Base-by-base conservation (phyloP, 306 rosid genomes). In the Sesbania bispinosa region DNA sequence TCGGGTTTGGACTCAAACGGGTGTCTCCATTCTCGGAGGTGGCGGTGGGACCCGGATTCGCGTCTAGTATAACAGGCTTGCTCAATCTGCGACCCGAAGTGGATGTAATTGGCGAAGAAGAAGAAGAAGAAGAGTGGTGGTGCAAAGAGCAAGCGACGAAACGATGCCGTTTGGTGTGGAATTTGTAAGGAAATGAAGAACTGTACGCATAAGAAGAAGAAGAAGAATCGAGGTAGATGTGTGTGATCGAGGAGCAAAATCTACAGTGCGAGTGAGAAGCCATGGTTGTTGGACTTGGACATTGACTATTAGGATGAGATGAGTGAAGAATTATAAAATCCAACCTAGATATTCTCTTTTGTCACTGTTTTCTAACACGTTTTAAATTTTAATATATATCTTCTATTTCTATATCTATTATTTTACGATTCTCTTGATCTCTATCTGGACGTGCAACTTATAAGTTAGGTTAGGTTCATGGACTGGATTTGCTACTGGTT, bases 131-230 rank as follows among this genome's bases (percentile, higher is more conserved):
- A 2, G 80, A 61, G 14, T 74, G 69, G 38, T 30, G 54, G 2
- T 29, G 62, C 36, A 80, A 54, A 38, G 79, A 79, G 29, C 42
- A 79, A 62, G 47, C 6, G 2, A 26, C 27, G n/a, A 76, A 42
- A 50, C 80, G 81, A 19, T 18, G 62, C 13, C 85, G 85, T 78
- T 80, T 85, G 3, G 10, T 10, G 18, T 5, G 32, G 10, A 57
- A 7, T 0, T 26, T 45, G 61, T 24, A 27, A 59, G 75, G 35
- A 20, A 42, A 39, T 0, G 77, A 76, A 4, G 75, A 46, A 42
- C n/a, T 69, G 63, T 41, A 14, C 6, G 10, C 4, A 42, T 71
- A 21, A 1, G 54, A 65, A 27, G 52, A 42, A 38, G 79, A 62
- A n/a, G 84, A 53, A 10, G 16, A 11, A 26, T 76, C 18, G 10